Conservation (phyloP, 2,329 filamentous ascomycete genomes). For the Penicillium hesseltinei region DNA sequence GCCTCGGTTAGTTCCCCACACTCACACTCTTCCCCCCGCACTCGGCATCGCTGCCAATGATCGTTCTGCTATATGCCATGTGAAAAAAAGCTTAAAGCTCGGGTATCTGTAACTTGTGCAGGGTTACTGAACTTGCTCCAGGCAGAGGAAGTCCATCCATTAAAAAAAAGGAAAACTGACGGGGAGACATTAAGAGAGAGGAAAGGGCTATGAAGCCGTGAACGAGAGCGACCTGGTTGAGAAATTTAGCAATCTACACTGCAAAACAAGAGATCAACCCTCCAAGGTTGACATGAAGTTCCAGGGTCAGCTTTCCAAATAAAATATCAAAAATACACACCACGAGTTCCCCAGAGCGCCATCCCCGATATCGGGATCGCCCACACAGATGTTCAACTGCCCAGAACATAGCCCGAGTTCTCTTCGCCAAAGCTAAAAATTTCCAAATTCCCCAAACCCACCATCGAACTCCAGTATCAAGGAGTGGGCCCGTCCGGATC, state of each 20-base stretch:
- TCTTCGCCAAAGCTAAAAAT: conserved; percentile 19
- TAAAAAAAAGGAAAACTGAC: too few species aligned
- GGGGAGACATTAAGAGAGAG: neutral
- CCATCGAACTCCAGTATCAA: conserved; percentile 22
- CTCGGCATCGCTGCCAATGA: neutral
- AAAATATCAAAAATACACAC: too few species aligned
- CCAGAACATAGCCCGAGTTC: conserved; percentile 18
- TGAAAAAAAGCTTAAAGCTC: neutral
- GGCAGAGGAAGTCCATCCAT: neutral
- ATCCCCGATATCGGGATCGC: neutral
- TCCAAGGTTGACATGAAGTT: too few species aligned
- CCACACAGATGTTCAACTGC: conserved; percentile 17
- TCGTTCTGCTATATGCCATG: neutral
- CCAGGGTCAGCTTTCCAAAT: neutral
- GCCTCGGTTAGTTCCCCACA: conserved; percentile 5
- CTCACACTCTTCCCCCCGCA: neutral
- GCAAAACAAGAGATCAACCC: neutral
- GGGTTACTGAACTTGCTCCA: neutral
- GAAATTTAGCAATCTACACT: neutral
- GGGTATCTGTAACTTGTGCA: neutral
- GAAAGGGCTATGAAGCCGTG: neutral
- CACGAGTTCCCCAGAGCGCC: neutral
- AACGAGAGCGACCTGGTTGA: neutral
- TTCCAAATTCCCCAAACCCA: conserved; percentile 15
- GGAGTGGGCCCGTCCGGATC: conserved; percentile 25